Conservation (phyloP, 2,329 filamentous ascomycete species). For the Macroventuria anomochaeta region DNA sequence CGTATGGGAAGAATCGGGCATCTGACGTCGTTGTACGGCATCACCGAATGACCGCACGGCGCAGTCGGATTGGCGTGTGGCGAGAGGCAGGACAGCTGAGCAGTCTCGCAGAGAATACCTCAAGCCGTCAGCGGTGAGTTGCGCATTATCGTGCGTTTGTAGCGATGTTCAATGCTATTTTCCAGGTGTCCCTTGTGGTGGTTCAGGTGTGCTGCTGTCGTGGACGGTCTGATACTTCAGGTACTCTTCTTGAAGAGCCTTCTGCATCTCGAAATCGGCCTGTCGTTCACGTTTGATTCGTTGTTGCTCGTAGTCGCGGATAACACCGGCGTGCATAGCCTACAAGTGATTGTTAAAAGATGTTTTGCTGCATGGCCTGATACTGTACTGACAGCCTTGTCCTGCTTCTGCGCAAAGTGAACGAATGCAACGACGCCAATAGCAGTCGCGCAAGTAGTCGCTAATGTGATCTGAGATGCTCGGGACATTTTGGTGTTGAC, state of each 20-base stretch:
- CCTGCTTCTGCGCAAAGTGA: constrained; percentile 84
- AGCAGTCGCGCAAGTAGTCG: constrained; percentile 77
- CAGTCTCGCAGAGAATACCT: too few species aligned
- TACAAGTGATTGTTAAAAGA: constrained; percentile 46
- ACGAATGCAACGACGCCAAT: constrained; percentile 81
- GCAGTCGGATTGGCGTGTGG: background rate
- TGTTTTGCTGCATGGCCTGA: constrained; percentile 22
- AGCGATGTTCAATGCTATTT: constrained; percentile 13
- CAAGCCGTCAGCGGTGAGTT: background rate
- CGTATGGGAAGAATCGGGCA: background rate
- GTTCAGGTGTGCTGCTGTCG: constrained; percentile 42
- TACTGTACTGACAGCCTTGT: constrained; percentile 72
- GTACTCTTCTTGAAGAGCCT: constrained; percentile 84
- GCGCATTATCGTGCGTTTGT: background rate
- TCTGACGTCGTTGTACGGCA: background rate
- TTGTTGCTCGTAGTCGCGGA: constrained; percentile 94
- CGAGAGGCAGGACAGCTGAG: background rate
- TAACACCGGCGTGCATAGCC: constrained; percentile 95
- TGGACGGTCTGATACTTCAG: constrained; percentile 82
- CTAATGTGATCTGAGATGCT: constrained; percentile 84
- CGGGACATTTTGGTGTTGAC: constrained; percentile 72
- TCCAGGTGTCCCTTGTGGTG: constrained; percentile 27
- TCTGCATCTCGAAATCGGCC: constrained; percentile 93
- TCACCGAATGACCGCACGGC: background rate
- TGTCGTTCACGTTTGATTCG: constrained; percentile 88